A percentile compares a stretch with the other conserved stretches of the same genome.
These are phyloP conservation scores for Pistacia integerrima DNA, from an alignment of 345 rosid genomes.

Conservation along the genomic window DNA sequence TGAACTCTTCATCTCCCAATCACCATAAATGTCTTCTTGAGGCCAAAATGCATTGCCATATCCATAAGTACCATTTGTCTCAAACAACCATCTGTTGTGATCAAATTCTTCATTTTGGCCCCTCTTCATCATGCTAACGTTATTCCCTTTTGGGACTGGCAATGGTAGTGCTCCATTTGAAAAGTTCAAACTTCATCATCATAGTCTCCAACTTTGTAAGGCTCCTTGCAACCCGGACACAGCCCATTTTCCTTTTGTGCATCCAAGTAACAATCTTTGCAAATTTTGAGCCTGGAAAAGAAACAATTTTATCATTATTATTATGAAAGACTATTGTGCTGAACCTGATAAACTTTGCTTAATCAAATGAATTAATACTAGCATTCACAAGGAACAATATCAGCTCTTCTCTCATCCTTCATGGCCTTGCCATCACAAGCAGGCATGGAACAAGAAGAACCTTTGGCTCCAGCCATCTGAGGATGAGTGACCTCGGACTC, in stretches of 20 bases:
- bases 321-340: no score
- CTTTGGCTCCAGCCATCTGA: slow-evolving; percentile 93
- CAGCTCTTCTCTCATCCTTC: slow-evolving; percentile 86
- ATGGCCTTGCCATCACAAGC: slow-evolving; percentile 90
- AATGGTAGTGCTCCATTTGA: slow-evolving; percentile 67
- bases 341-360: no score
- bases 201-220: slow-evolving; percentile 66
- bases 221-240: slow-evolving; percentile 95
- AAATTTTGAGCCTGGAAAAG: slow-evolving; percentile 73
- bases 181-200: slow-evolving; percentile 66
- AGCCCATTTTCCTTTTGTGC: slow-evolving; percentile 78
- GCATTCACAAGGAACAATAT: slow-evolving; percentile 86
- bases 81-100: slow-evolving; percentile 86
- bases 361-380: slow-evolving; percentile 41
- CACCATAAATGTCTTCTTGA: slow-evolving; percentile 65
- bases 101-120: slow-evolving; percentile 88
- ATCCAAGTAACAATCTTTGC: slow-evolving; percentile 88
- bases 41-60: slow-evolving; percentile 88
- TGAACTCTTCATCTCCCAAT: slow-evolving; percentile 61
- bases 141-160: slow-evolving; percentile 63
- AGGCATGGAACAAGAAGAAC: slow-evolving; percentile 74
- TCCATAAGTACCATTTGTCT: slow-evolving; percentile 86
- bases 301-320: neutral
- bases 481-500: slow-evolving; percentile 93
- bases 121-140: slow-evolving; percentile 85